Conservation (phyloP, 352 stramenopile genomes). For the Phytopythium aichiense region DNA sequence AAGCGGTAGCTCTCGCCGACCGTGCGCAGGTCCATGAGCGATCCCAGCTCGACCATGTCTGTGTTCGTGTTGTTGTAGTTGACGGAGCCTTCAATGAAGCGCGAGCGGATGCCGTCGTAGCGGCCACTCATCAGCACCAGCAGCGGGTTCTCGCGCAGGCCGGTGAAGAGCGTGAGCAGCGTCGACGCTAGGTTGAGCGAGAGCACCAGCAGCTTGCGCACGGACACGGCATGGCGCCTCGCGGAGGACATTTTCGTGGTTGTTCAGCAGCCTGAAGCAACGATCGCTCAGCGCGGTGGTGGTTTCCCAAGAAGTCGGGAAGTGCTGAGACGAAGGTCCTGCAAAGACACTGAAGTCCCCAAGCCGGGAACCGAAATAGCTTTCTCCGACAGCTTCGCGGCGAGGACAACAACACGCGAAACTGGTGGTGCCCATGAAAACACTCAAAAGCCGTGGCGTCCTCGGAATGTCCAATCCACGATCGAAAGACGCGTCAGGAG, state of each 20-base stretch:
- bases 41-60: slow-evolving; percentile 10
- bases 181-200: slow-evolving; percentile 28
- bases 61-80: slow-evolving; percentile 27
- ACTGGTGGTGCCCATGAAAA: too few species aligned
- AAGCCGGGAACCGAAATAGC: too few species aligned
- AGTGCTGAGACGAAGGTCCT: too few species aligned
- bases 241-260: not conserved
- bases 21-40: slow-evolving; percentile 11
- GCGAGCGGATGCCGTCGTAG: slow-evolving; percentile 26
- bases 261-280: not conserved
- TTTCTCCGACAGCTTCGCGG: too few species aligned
- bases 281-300: not conserved
- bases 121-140: slow-evolving; percentile 20
- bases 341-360: too few species aligned
- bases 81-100: slow-evolving; percentile 18
- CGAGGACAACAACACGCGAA: too few species aligned
- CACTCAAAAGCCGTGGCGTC: too few species aligned
- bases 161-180: slow-evolving; percentile 33
- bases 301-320: too few species aligned
- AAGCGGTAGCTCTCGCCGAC: slow-evolving; percentile 27
- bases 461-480: too few species aligned
- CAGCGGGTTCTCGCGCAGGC: slow-evolving; percentile 35
- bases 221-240: not conserved
- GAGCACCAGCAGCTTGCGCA: slow-evolving; percentile 15
- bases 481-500: too few species aligned